Conservation (phyloP, 1,284 basidiomycete genomes). For the Jaminaea rosea region DNA sequence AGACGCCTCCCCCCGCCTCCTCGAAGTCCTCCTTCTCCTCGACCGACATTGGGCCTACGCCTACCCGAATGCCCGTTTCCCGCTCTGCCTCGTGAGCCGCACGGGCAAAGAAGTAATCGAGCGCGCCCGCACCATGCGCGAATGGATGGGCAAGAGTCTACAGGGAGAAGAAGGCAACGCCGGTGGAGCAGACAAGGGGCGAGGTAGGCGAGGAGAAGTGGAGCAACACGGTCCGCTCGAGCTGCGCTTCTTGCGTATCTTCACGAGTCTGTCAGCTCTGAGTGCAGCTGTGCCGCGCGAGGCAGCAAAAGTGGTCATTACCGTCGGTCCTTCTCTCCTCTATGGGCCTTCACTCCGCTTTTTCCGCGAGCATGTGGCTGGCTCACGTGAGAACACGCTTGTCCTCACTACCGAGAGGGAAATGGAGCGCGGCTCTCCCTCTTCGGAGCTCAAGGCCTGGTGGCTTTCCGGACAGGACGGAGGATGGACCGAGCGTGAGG, state of each 20-base stretch:
- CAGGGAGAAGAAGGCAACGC: conserved; percentile 52
- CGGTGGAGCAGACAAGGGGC: conserved; percentile 11
- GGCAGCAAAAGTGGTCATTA: conserved; percentile 66
- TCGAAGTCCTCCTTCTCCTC: conserved; percentile 86
- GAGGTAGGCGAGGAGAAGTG: neutral
- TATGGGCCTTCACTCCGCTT: neutral
- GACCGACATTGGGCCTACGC: conserved; percentile 96
- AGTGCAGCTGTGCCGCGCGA: conserved; percentile 66
- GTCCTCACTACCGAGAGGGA: conserved; percentile 30
- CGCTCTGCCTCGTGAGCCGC: conserved; percentile 77
- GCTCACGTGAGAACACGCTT: conserved; percentile 22
- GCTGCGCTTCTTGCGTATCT: conserved; percentile 75
- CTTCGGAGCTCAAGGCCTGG: conserved; percentile 67
- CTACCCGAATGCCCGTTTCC: conserved; percentile 52
- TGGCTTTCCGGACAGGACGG: conserved; percentile 77
- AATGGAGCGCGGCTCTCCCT: conserved; percentile 70
- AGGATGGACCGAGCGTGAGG: conserved; percentile 75
- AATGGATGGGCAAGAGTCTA: conserved; percentile 83
- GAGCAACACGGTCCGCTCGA: conserved; percentile 1
- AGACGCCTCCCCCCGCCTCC: conserved; percentile 82
- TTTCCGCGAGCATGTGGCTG: neutral
- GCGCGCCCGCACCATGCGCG: conserved; percentile 93
- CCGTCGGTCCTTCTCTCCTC: neutral
- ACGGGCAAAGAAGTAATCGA: conserved; percentile 89
- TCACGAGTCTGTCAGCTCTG: conserved; percentile 69